These are phyloP conservation scores for Botryotinia globosa DNA, from an alignment of 2,329 filamentous ascomycete species.

Conservation along the genomic window DNA sequence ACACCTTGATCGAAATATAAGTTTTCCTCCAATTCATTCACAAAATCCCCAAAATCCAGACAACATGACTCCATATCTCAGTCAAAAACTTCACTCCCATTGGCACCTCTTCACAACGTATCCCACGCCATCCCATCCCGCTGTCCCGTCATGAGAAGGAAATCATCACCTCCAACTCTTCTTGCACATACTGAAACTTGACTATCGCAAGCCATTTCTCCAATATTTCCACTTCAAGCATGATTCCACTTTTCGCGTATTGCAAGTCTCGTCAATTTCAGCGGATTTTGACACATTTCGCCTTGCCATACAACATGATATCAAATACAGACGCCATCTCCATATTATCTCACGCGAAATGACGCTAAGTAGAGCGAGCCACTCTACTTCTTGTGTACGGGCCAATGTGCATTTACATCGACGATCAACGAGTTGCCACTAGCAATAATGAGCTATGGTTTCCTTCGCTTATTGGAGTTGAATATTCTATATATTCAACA, in stretches of 20 bases:
- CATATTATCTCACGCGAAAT: background rate
- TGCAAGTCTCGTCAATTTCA: background rate
- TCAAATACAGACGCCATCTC: too few relatives aligned
- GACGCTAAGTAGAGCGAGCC: background rate
- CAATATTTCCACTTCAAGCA: background rate
- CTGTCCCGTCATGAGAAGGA: background rate
- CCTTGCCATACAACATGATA: background rate
- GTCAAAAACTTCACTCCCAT: background rate
- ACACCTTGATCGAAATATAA: background rate
- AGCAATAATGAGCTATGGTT: background rate
- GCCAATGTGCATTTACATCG: background rate
- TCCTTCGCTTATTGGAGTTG: background rate
- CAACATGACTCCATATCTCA: background rate
- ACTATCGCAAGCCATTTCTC: background rate
- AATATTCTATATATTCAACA: too few relatives aligned
- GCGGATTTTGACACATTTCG: background rate
- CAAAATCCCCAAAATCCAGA: background rate
- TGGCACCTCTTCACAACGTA: background rate
- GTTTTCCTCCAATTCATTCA: too few relatives aligned
- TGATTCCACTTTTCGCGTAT: background rate
- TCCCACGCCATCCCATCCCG: background rate
- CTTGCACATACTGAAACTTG: rapidly evolving
- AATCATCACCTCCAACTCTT: background rate
- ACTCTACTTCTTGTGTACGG: background rate
- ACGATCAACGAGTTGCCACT: too few relatives aligned